A percentile compares a stretch with the other conserved stretches of the same genome.
Conservation (phyloP, 495 filamentous ascomycete genomes). For the Neurospora sp. region DNA sequence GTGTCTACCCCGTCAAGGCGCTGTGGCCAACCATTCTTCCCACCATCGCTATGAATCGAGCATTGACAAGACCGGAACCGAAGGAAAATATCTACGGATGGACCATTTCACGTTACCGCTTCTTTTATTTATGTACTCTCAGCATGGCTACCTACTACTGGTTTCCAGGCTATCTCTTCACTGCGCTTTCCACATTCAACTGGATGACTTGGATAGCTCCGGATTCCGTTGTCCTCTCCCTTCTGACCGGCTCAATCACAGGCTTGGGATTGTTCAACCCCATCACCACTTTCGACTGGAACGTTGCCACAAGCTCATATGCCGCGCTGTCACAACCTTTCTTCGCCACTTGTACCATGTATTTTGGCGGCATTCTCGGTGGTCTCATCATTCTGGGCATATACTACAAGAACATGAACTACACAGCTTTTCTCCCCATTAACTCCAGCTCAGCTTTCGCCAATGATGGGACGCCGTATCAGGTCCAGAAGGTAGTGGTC, state of each 20-base stretch:
- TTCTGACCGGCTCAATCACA: constrained; percentile 18
- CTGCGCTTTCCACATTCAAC: constrained; percentile 27
- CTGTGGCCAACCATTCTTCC: constrained; percentile 23
- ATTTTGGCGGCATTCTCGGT: constrained; percentile 14
- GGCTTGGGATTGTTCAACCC: constrained; percentile 25
- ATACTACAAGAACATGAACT: constrained; percentile 43
- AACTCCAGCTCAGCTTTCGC: constrained; percentile 38
- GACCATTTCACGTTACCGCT: constrained; percentile 30
- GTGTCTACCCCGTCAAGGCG: constrained; percentile 31
- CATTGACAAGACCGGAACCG: constrained; percentile 14
- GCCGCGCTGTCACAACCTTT: constrained; percentile 26
- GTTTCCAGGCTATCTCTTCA: constrained; percentile 29
- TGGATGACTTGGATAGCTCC: constrained; percentile 35
- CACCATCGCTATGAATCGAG: constrained; percentile 24
- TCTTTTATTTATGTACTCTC: constrained; percentile 23
- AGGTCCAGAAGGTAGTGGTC: constrained; percentile 42
- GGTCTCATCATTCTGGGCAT: constrained; percentile 38
- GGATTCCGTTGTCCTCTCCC: constrained; percentile 21
- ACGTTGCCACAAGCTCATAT: constrained; percentile 21
- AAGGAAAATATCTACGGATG: constrained; percentile 25
- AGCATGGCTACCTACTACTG: constrained; percentile 30
- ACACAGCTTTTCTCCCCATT: constrained; percentile 44
- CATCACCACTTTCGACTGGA: constrained; percentile 27
- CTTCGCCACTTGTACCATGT: constrained; percentile 23
- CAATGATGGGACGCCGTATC: constrained; percentile 42